Percentiles rank a stretch among this genome's conserved stretches.
These are phyloP conservation scores for Wilcoxina mikolae DNA, from an alignment of 495 filamentous ascomycete genomes.

Conservation along the genomic window DNA sequence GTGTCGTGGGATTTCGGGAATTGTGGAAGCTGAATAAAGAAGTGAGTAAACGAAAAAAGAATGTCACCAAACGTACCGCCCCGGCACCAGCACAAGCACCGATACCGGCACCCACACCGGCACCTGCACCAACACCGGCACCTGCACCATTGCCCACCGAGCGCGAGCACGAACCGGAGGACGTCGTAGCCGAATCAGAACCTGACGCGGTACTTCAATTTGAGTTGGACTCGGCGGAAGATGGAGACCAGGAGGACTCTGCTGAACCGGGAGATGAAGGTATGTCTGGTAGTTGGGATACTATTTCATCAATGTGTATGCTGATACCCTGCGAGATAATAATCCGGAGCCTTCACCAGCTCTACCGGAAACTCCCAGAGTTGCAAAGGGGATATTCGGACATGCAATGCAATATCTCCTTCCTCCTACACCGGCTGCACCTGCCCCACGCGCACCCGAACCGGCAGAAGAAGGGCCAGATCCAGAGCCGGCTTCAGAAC, in stretches of 20 bases:
- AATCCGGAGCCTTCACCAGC: too few species aligned
- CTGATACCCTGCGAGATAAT: too few species aligned
- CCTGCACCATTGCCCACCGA: slow-evolving; percentile 5
- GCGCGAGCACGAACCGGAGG: slow-evolving; percentile 7
- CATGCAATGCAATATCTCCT: too few species aligned
- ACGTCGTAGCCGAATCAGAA: neutral
- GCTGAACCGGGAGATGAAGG: neutral
- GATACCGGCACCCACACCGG: slow-evolving; percentile 6
- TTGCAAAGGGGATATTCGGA: too few species aligned
- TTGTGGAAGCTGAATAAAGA: slow-evolving; percentile 27
- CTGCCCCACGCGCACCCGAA: neutral
- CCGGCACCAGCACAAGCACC: slow-evolving; percentile 11
- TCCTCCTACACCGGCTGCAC: neutral
- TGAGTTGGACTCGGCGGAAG: neutral
- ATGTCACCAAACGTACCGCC: slow-evolving; percentile 5
- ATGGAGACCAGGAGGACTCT: neutral
- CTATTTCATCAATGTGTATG: too few species aligned
- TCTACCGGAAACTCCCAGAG: too few species aligned
- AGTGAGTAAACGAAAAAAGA: slow-evolving; percentile 17
- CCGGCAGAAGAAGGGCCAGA: neutral
- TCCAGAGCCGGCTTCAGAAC: neutral
- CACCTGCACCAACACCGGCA: slow-evolving; percentile 4
- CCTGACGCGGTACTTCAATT: neutral
- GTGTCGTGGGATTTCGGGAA: slow-evolving; percentile 22
- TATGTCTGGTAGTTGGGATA: neutral